Evolutionary conservation across 768 basidiomycete genomes (phyloP).

Genomic region (Suillus occidentalis): DNA sequence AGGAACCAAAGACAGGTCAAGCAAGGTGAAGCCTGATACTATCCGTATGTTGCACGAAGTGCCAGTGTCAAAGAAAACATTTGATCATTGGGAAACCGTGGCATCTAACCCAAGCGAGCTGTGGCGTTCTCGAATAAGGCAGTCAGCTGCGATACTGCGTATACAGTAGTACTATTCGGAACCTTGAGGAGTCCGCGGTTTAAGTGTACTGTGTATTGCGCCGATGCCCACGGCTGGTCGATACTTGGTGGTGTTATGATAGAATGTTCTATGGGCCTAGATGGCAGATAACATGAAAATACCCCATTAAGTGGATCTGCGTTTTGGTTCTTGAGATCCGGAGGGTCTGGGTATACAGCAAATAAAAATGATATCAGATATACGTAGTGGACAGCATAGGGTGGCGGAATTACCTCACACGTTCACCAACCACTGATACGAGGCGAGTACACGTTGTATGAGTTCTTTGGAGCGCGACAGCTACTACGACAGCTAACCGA

Average conservation of each 20-base stretch:
- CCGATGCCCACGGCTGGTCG: slow-evolving; percentile 1
- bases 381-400: no score
- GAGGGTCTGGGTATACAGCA: background rate
- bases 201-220: background rate
- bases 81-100: background rate
- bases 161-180: background rate
- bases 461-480: background rate
- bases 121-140: background rate
- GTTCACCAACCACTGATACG: background rate
- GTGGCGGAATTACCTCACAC: background rate
- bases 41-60: background rate
- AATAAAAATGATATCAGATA: background rate
- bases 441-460: background rate
- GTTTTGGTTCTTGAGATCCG: background rate
- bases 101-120: background rate
- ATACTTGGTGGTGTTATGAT: background rate
- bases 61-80: background rate
- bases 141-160: background rate
- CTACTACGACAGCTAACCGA: slow-evolving; percentile 1
- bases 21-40: background rate
- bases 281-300: background rate
- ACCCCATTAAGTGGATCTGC: background rate
- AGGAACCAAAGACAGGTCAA: background rate
- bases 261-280: background rate
- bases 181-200: slow-evolving; percentile 1